Evolutionary conservation across 2,329 filamentous ascomycete genomes (phyloP).

Genomic region (Aspergillus versicolor): DNA sequence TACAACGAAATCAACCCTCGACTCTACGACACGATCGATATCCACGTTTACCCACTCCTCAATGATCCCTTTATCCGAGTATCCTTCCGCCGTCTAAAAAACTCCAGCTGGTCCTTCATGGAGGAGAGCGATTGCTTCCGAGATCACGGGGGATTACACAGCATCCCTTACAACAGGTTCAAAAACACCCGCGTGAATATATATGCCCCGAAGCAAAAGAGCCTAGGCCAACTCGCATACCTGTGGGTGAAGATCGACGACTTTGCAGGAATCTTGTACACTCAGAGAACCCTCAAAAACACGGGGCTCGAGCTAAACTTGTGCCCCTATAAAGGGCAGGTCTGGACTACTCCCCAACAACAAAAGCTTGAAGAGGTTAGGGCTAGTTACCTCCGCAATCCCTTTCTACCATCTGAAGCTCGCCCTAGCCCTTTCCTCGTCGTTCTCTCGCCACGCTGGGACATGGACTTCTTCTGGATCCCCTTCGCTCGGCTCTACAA

Average conservation of each 20-base stretch:
- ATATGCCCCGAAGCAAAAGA: neutral
- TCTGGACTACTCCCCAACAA: neutral
- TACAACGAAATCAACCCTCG: slow-evolving; percentile 6
- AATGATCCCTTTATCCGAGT: neutral
- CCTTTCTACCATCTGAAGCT: neutral
- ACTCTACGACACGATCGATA: slow-evolving; percentile 9
- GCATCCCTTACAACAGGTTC: slow-evolving; percentile 1
- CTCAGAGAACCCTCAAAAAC: neutral
- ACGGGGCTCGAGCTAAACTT: neutral
- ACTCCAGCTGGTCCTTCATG: neutral
- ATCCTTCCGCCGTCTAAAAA: neutral
- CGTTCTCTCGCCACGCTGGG: neutral
- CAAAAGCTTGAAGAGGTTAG: neutral
- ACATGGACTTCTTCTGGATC: neutral
- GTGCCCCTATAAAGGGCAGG: neutral
- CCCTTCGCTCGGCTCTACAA: neutral
- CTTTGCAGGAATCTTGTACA: neutral
- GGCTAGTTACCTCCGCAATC: neutral
- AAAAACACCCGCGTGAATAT: neutral
- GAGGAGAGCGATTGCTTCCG: neutral
- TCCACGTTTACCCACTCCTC: neutral
- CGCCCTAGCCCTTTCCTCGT: neutral
- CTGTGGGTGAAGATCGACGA: neutral
- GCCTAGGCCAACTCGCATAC: neutral
- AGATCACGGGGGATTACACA: neutral